Conservation (phyloP, 129 eudicot species). For the Tagetes patula region DNA sequence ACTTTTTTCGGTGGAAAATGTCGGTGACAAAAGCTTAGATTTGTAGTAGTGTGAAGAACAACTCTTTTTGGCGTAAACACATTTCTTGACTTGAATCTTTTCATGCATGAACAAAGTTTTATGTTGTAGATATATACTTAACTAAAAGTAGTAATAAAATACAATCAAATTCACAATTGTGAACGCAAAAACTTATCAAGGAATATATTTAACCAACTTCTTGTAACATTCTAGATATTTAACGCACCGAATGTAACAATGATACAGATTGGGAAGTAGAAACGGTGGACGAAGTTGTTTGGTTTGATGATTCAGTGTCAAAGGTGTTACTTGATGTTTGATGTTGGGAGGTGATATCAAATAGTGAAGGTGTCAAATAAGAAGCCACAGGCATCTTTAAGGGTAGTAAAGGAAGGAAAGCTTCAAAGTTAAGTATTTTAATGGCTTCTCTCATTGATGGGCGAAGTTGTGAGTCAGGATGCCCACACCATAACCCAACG, state of each 20-base stretch:
- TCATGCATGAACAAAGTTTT: no score
- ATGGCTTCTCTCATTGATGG: conserved; percentile 5
- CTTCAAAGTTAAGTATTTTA: not conserved
- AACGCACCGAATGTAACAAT: not conserved
- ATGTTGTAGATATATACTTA: not conserved
- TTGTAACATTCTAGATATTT: not conserved
- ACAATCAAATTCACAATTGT: no score
- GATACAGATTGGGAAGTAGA: not conserved
- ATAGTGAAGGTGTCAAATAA: not conserved
- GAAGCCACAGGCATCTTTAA: not conserved
- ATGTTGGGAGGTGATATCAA: not conserved
- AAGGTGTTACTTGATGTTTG: not conserved
- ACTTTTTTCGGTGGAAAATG: no score
- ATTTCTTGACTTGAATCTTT: no score
- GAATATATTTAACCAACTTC: no score
- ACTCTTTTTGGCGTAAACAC: no score
- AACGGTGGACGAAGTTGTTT: not conserved
- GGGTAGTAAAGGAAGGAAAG: not conserved
- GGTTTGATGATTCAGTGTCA: not conserved
- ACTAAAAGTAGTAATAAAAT: conserved; percentile 16
- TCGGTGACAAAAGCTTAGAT: no score
- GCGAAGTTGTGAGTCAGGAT: not conserved
- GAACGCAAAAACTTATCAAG: not conserved
- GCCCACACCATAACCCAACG: not conserved
- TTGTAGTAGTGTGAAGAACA: no score